Percentiles rank a stretch among this genome's conserved stretches.
phyloP scores from a whole-genome alignment of 2,329 filamentous ascomycete genomes.

The Anthostomella pinea region DNA sequence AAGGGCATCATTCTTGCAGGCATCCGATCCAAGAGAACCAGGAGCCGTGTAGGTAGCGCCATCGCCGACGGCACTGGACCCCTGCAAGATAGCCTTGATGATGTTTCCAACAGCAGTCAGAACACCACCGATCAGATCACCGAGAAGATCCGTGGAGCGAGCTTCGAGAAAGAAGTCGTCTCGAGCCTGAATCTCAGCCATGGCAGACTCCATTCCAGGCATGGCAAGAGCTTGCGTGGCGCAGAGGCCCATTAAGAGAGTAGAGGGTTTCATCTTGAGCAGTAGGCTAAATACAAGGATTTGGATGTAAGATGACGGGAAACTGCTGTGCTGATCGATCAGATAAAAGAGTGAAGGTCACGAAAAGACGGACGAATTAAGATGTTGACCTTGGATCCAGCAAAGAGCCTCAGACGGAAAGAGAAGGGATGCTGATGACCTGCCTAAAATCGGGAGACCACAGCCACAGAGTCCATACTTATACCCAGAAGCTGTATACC shows the following conservation, averaged over 20 bases:
- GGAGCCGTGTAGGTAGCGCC: conserved; percentile 18
- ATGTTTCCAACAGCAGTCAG: conserved; percentile 14
- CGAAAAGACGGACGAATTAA: no score
- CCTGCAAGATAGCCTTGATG: conserved; percentile 24
- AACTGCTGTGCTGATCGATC: no score
- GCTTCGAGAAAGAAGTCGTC: conserved; percentile 12
- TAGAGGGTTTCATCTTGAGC: conserved; percentile 21
- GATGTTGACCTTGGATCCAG: no score
- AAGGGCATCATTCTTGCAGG: conserved; percentile 29
- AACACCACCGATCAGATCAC: conserved; percentile 17
- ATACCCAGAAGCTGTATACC: neutral
- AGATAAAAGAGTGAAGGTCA: no score
- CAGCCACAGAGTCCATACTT: neutral
- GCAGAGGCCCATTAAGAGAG: conserved; percentile 12
- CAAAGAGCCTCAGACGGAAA: no score
- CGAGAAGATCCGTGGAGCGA: conserved; percentile 22
- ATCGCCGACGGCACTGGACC: conserved; percentile 14
- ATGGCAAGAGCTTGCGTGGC: conserved; percentile 19
- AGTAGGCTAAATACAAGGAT: no score
- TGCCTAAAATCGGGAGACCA: neutral
- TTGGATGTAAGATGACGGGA: no score
- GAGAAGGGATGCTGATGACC: neutral
- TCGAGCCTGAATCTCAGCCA: conserved; percentile 26
- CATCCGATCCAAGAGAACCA: conserved; percentile 20
- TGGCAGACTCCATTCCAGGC: conserved; percentile 22